phyloP scores from a whole-genome alignment of 768 basidiomycete genomes.

The Auriscalpium microsporum region DNA sequence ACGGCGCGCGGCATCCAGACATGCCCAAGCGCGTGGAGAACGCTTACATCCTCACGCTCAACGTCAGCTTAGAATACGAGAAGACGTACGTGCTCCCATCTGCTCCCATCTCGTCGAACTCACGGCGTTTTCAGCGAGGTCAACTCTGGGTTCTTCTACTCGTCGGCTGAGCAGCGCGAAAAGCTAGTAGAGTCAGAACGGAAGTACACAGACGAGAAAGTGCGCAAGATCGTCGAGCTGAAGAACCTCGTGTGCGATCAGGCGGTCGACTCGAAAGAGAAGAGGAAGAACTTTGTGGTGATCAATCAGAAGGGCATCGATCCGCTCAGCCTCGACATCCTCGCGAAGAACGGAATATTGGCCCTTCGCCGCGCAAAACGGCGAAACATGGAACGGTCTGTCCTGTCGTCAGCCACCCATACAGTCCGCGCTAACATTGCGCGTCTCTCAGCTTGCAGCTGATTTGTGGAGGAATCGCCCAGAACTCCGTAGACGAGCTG shows the following conservation, averaged over 20 bases:
- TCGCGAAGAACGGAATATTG: slow-evolving; percentile 94
- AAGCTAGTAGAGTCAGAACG: slow-evolving; percentile 98
- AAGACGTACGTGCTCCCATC: slow-evolving; percentile 74
- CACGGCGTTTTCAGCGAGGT: slow-evolving; percentile 64
- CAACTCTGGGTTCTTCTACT: slow-evolving; percentile 99
- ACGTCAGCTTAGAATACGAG: slow-evolving; percentile 97
- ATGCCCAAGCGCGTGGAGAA: slow-evolving; percentile 99
- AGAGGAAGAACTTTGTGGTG: slow-evolving; percentile 81
- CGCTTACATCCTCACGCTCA: slow-evolving; percentile 88
- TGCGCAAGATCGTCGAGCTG: slow-evolving; percentile 92
- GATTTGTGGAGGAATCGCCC: slow-evolving; percentile 88
- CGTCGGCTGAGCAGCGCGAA: slow-evolving; percentile 94
- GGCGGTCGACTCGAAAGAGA: slow-evolving; percentile 73
- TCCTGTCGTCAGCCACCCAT: background rate
- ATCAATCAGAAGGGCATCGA: slow-evolving; percentile 99
- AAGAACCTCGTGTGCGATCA: slow-evolving; percentile 97
- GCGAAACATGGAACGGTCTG: slow-evolving; percentile 94
- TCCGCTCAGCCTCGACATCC: slow-evolving; percentile 88
- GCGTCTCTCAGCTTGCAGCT: slow-evolving; percentile 64
- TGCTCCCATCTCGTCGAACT: slow-evolving; percentile 7
- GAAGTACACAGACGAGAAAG: slow-evolving; percentile 85
- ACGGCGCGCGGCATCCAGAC: slow-evolving; percentile 95
- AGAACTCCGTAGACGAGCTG: slow-evolving; percentile 97
- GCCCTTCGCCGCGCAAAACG: slow-evolving; percentile 93
- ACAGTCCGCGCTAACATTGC: background rate